These are phyloP conservation scores for Echinosophora koreensis DNA, from an alignment of 306 rosid species.

Conservation along the genomic window DNA sequence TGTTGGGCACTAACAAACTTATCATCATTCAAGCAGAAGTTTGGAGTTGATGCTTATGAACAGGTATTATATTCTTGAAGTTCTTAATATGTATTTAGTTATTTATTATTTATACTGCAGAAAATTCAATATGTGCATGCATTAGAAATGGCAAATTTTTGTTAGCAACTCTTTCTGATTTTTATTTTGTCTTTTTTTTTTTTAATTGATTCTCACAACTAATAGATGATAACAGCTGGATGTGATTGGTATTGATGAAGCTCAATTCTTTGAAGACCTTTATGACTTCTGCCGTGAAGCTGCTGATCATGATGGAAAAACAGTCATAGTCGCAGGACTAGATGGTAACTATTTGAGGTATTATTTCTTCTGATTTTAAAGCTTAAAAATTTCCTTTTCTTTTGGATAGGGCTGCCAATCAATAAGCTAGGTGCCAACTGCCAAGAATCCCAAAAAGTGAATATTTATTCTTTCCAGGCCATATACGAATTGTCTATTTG, in stretches of 20 bases:
- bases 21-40: conserved; percentile 76
- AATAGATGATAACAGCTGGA: conserved; percentile 70
- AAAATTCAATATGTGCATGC: conserved; percentile 25
- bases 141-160: neutral
- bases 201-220: conserved; percentile 35
- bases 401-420: conserved; percentile 18
- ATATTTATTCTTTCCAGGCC: neutral
- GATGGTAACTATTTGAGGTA: conserved; percentile 94
- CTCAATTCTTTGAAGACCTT: conserved; percentile 92
- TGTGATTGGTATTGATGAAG: conserved; percentile 95
- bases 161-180: conserved; percentile 6
- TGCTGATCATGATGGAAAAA: conserved; percentile 93
- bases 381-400: conserved; percentile 2
- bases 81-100: conserved; percentile 28
- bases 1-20: conserved; percentile 80
- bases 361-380: neutral
- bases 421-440: neutral
- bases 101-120: neutral
- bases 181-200: neutral
- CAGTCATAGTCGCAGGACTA: conserved; percentile 80
- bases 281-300: conserved; percentile 89
- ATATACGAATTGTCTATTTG: neutral
- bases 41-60: conserved; percentile 75
- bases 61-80: conserved; percentile 58
- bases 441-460: neutral